phyloP scores from a whole-genome alignment of 2,329 filamentous ascomycete species.

The Neofusicoccum umdonicola region DNA sequence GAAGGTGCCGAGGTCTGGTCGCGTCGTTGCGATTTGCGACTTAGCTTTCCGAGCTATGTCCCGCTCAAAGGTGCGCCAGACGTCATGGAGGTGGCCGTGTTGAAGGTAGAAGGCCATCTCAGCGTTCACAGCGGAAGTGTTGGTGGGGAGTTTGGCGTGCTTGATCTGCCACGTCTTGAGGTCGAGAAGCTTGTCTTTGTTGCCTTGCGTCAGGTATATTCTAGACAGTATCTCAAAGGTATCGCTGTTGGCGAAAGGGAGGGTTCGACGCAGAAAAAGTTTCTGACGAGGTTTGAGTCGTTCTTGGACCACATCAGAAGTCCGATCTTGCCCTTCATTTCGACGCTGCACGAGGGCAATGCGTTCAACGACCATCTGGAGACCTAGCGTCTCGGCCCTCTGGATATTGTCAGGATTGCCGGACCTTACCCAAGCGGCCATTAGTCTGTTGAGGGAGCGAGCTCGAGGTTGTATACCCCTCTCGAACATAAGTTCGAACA shows the following conservation, averaged over 20 bases:
- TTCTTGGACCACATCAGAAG: not conserved
- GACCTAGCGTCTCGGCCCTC: conserved; percentile 36
- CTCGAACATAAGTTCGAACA: conserved; percentile 72
- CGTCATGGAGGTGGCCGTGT: conserved; percentile 29
- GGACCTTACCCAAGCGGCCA: conserved; percentile 67
- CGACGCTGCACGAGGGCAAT: not conserved
- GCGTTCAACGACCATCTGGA: conserved; percentile 32
- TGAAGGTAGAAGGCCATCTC: conserved; percentile 31
- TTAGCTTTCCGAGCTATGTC: not conserved
- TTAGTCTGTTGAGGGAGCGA: conserved; percentile 77
- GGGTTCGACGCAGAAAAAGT: not conserved
- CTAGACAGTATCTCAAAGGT: conserved; percentile 34
- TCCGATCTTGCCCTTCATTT: not conserved
- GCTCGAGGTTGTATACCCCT: conserved; percentile 66
- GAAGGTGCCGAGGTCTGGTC: not conserved
- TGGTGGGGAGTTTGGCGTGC: conserved; percentile 24
- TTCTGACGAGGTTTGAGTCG: not conserved
- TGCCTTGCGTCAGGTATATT: conserved; percentile 27
- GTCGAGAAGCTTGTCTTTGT: conserved; percentile 37
- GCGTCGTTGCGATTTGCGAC: not conserved
- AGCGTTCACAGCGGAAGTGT: conserved; percentile 32
- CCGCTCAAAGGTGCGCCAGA: conserved; percentile 21
- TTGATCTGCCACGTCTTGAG: conserved; percentile 27
- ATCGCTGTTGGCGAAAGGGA: conserved; percentile 29
- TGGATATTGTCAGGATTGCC: conserved; percentile 22